Evolutionary conservation across 2,329 filamentous ascomycete species (phyloP), one percentile per base, ranked within the genome.

Genomic region (Pseudophaeomoniella oleicola): DNA sequence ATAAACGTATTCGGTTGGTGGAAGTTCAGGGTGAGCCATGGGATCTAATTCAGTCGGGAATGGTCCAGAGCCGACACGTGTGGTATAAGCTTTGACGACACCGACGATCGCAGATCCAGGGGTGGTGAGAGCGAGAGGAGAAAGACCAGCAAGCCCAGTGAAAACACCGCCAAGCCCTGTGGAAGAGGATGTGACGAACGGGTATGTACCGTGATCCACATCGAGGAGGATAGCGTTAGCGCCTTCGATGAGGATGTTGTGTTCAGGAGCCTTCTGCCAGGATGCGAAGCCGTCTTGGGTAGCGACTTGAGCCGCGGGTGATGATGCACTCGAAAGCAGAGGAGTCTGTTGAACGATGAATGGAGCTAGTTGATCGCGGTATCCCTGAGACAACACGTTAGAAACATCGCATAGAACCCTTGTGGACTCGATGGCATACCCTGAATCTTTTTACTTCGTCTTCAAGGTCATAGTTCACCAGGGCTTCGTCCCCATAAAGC

Each of bases 31-130:
- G 22, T 27, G 22, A 27, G 22, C 22, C 9, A n/a, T 19, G 19
- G 37, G 37, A 30, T 41, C 38, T 16, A 49, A 42, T 50, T 78
- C 74, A 9, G 69, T 73, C 2, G 74, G 74, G 58, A 78, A 77
- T 4, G 74, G 74, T 2, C 74, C 74, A 13, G 66, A 69, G 45
- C 62, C 64, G 19, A 72, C 69, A 34, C 69, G 67, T 3, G 72
- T 75, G 32, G 72, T 75, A 61, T 78, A 78, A 17, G 74, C 73
- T 52, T 78, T 78, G 32, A 77, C 68, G 2, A 78, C 73, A 37
- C 74, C 74, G 46, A 78, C 69, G 38, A 74, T 66, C 36, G 42
- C 40, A 40, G 42, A 45, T 15, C 43, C 46, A 3, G 44, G 44
- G 42, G 67, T 65, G 41, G 63, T 66, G 46, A 78, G 65, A 42